A percentile compares a stretch with the other conserved stretches of the same genome.
phyloP scores from a whole-genome alignment of 2,329 filamentous ascomycete genomes.

The Lasiodiplodia theobromae region DNA sequence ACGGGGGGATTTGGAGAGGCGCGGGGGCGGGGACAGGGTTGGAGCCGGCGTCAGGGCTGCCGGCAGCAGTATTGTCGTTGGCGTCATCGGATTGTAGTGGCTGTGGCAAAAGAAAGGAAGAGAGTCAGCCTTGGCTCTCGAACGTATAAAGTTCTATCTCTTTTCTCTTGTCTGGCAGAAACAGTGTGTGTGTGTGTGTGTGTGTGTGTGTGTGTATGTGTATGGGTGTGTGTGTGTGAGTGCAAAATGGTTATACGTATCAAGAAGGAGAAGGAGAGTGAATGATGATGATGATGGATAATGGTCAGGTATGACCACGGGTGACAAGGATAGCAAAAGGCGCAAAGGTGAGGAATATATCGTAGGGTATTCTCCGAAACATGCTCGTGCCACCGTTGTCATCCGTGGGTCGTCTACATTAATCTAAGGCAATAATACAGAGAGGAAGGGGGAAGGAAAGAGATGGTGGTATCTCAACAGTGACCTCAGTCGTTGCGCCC shows the following conservation, averaged over 20 bases:
- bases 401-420: constrained; percentile 26
- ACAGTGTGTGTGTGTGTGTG: constrained; percentile 30
- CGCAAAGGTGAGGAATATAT: constrained; percentile 25
- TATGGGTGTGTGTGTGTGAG: constrained; percentile 32
- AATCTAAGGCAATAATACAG: constrained; percentile 31
- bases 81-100: constrained; percentile 26
- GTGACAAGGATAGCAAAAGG: constrained; percentile 26
- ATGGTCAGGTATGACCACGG: background rate
- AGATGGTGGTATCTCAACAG: constrained; percentile 25
- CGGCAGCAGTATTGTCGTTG: constrained; percentile 10
- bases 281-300: background rate
- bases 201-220: constrained; percentile 33
- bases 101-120: constrained; percentile 30
- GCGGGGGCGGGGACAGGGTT: constrained; percentile 61
- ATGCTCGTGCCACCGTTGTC: constrained; percentile 17
- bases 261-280: constrained; percentile 19
- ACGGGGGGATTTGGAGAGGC: constrained; percentile 84
- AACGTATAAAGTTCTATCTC: constrained; percentile 36
- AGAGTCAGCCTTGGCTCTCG: constrained; percentile 37
- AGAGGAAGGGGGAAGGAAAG: constrained; percentile 27
- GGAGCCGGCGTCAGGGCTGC: constrained; percentile 50
- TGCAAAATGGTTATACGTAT: constrained; percentile 36
- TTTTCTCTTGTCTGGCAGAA: constrained; percentile 35
- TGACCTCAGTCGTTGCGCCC: constrained; percentile 23
- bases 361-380: constrained; percentile 18